Evolutionary conservation across 352 stramenopile genomes (phyloP), one percentile per base, ranked within the genome.

Genomic region (Phytophthora podocarpi): DNA sequence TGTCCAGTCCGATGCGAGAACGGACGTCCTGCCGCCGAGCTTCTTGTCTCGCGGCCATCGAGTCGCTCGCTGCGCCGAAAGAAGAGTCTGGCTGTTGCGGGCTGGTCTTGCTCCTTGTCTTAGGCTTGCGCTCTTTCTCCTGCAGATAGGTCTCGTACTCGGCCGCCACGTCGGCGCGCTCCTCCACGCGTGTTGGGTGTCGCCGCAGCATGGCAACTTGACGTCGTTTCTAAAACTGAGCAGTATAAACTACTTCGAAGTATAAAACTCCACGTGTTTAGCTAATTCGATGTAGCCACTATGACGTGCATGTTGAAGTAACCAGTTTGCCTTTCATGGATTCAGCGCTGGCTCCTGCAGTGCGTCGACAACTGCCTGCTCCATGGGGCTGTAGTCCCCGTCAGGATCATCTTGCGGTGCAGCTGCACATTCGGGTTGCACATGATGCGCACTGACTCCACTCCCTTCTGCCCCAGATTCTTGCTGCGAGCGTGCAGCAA

Each of bases 401-500:
- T 71, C 46, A 89, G 42, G 15, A 73, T 72, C 74, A 92, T 87
- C 18, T 47, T 64, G 12, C 42, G 51, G 21, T 62, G 73, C 46
- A 93, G 55, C 4, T 40, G 32, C 21, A 93, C 70, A 42, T 85
- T 87, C 4, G 83, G 83, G 39, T 91, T 90, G 68, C 75, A 86
- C 68, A 91, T 90, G 50, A 91, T 79, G 10, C 83, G 81, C 35
- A 93, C 82, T 20, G 74, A 84, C 16, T 76, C 74, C 27, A 70
- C 59, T 20, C 77, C 74, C n/a, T 72, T 78, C 5, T 63, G 34
- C 1, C 78, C 80, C 8, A 88, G 67, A 36, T 92, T 90, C 43
- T 87, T 87, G 27, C 75, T 89, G 0, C 86, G 77, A n/a, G 82
- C 81, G 42, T 95, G 86, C 20, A 95, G 60, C 23, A 93, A 47